Evolutionary conservation across 176 grass and related monocot genomes (phyloP).

Genomic region (Sorghum bicolor): DNA sequence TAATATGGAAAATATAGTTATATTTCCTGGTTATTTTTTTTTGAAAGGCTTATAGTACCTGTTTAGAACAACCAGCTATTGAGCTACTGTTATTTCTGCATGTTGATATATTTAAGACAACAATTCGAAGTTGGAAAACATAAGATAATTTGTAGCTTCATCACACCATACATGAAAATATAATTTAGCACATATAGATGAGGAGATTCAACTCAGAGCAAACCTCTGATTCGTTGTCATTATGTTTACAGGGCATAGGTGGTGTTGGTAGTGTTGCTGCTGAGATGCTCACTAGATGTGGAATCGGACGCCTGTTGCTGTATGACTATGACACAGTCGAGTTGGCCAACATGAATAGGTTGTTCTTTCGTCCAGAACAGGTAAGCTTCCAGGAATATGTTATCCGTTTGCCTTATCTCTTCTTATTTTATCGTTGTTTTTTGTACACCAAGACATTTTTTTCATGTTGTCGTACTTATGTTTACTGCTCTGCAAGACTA

Average conservation of each 20-base stretch:
- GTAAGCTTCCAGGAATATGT: constrained; percentile 35
- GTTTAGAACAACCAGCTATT: not conserved
- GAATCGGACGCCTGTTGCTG: constrained; percentile 87
- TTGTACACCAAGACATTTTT: not conserved
- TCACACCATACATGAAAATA: not conserved
- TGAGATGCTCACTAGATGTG: constrained; percentile 97
- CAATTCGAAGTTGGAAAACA: not conserved
- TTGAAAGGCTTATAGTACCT: not conserved
- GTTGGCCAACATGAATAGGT: constrained; percentile 95
- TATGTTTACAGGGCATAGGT: constrained; percentile 71
- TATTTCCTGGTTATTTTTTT: not conserved
- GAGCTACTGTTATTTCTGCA: not conserved
- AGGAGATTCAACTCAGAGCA: not conserved
- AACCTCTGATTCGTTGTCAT: not conserved
- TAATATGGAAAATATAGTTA: not conserved
- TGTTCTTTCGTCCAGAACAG: constrained; percentile 98
- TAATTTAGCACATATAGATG: not conserved
- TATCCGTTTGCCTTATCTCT: not conserved
- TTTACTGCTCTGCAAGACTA: not conserved
- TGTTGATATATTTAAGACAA: not conserved
- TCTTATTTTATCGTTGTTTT: not conserved
- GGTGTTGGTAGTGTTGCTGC: constrained; percentile 95
- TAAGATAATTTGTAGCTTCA: not conserved
- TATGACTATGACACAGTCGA: constrained; percentile 98
- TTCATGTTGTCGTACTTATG: not conserved